Percentiles rank a stretch among this genome's conserved stretches.
phyloP scores from a whole-genome alignment of 768 basidiomycete species.

The Tylopilus sp. region DNA sequence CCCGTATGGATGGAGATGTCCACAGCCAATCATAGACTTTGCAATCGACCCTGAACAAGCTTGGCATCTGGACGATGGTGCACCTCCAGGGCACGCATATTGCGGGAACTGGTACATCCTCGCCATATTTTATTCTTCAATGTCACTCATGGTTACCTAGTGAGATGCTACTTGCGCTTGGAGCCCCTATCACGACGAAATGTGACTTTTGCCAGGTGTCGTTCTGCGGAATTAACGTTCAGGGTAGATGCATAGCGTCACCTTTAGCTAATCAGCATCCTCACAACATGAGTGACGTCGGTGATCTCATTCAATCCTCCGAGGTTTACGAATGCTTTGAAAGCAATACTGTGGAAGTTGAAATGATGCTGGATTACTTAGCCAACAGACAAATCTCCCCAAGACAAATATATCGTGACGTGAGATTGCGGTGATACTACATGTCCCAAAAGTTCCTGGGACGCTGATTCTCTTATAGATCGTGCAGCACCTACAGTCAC shows the following conservation, averaged over 20 bases:
- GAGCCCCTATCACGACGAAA: constrained; percentile 73
- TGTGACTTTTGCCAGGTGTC: constrained; percentile 82
- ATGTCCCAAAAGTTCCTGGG: neutral
- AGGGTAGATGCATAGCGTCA: constrained; percentile 65
- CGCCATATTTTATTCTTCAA: neutral
- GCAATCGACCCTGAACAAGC: constrained; percentile 63
- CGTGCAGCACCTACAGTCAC: constrained; percentile 53
- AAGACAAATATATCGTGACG: constrained; percentile 74
- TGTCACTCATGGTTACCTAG: constrained; percentile 33
- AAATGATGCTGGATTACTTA: constrained; percentile 81
- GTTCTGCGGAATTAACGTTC: constrained; percentile 80
- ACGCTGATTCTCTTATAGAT: constrained; percentile 43
- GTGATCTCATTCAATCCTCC: constrained; percentile 74
- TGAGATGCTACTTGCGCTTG: constrained; percentile 70
- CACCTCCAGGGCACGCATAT: constrained; percentile 73
- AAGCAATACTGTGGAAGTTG: constrained; percentile 75
- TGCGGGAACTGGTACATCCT: constrained; percentile 77
- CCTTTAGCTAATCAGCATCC: constrained; percentile 60
- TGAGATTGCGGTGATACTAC: constrained; percentile 28
- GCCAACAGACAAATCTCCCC: constrained; percentile 59
- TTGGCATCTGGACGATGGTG: constrained; percentile 74
- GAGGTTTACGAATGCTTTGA: constrained; percentile 81
- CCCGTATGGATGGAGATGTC: constrained; percentile 74
- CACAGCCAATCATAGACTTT: constrained; percentile 77
- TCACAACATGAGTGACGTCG: constrained; percentile 60